Percentiles rank a stretch among this genome's conserved stretches.
These are phyloP conservation scores for Immersiella caudata DNA, from an alignment of 495 filamentous ascomycete species.

Conservation along the genomic window DNA sequence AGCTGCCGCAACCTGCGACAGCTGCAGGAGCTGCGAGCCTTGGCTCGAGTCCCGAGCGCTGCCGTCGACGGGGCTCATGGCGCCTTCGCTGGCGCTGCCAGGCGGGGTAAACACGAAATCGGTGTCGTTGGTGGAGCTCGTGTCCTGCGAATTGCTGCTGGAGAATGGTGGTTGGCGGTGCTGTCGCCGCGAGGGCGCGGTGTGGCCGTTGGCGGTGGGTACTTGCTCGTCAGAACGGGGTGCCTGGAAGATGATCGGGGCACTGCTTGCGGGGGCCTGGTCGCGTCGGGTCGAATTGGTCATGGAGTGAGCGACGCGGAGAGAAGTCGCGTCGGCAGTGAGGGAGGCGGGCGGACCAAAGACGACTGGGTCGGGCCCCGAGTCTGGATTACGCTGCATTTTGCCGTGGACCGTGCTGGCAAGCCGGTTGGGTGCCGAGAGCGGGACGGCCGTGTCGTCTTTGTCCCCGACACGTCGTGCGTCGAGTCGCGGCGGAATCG, in stretches of 20 bases:
- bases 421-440: slow-evolving; percentile 20
- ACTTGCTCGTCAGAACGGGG: slow-evolving; percentile 12
- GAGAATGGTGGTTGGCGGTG: slow-evolving; percentile 33
- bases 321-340: slow-evolving; percentile 26
- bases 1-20: slow-evolving; percentile 57
- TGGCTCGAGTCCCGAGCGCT: slow-evolving; percentile 46
- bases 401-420: slow-evolving; percentile 14
- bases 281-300: slow-evolving; percentile 28
- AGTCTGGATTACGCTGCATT: slow-evolving; percentile 20
- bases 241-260: slow-evolving; percentile 16
- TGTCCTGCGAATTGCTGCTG: slow-evolving; percentile 48
- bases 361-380: slow-evolving; percentile 6
- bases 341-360: slow-evolving; percentile 15
- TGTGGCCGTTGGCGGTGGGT: neutral
- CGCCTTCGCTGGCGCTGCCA: slow-evolving; percentile 50
- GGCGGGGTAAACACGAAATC: slow-evolving; percentile 52
- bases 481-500: slow-evolving; percentile 34
- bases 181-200: slow-evolving; percentile 22
- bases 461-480: slow-evolving; percentile 34
- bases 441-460: slow-evolving; percentile 26
- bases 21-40: slow-evolving; percentile 53
- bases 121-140: slow-evolving; percentile 44
- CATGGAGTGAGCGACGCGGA: slow-evolving; percentile 12
- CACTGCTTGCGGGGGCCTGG: slow-evolving; percentile 6
- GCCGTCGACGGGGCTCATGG: slow-evolving; percentile 39